phyloP scores from a whole-genome alignment of 768 basidiomycete genomes.

The Boletus tylopilopsis region DNA sequence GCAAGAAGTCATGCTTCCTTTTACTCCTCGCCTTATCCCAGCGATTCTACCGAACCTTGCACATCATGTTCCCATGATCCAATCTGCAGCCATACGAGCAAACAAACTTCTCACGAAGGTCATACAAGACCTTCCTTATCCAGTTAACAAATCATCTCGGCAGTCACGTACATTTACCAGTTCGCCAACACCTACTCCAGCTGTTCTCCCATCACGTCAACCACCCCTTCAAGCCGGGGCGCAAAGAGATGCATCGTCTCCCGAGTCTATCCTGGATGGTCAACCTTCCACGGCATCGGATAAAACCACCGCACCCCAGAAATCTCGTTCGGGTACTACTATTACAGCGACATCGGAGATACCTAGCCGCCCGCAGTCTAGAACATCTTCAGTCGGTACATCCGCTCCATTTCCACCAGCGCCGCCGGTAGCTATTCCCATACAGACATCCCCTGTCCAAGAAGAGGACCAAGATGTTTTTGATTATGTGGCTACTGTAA shows the following conservation, averaged over 20 bases:
- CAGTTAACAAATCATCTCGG: conserved; percentile 44
- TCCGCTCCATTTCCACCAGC: conserved; percentile 33
- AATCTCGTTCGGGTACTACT: conserved; percentile 25
- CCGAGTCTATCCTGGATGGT: conserved; percentile 41
- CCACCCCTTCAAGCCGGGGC: conserved; percentile 40
- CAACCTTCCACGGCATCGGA: conserved; percentile 32
- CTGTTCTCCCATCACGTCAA: conserved; percentile 47
- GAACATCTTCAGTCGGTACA: conserved; percentile 45
- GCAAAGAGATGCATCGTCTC: conserved; percentile 46
- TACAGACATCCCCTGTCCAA: conserved; percentile 26
- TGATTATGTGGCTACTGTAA: conserved; percentile 91
- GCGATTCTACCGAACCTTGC: conserved; percentile 94
- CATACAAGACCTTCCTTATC: conserved; percentile 80
- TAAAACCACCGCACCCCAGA: conserved; percentile 35
- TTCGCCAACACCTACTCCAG: conserved; percentile 50
- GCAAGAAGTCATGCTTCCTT: conserved; percentile 89
- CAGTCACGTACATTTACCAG: conserved; percentile 37
- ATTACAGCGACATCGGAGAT: conserved; percentile 27
- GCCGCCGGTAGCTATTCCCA: conserved; percentile 27
- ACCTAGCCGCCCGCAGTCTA: conserved; percentile 62
- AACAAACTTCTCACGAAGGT: conserved; percentile 83
- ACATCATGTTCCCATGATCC: conserved; percentile 85
- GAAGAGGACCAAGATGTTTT: conserved; percentile 64
- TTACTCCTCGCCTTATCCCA: conserved; percentile 89
- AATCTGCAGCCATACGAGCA: conserved; percentile 78